phyloP scores from a whole-genome alignment of 805 yeast species.

The Starmerella etchellsii region DNA sequence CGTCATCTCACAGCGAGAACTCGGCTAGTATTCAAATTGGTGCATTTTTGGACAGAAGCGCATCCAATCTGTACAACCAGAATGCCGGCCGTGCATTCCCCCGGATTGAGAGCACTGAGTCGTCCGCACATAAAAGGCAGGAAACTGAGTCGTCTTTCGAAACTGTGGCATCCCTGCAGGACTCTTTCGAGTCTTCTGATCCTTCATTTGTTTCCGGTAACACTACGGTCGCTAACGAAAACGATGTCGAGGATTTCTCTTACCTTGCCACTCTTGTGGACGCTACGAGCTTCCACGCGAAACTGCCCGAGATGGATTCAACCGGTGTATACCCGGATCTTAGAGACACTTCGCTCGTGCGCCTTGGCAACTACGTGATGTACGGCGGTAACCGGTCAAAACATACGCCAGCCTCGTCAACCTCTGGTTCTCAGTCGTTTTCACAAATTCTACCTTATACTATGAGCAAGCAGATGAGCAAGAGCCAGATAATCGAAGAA shows the following conservation, averaged over 20 bases:
- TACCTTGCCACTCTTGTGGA: constrained; percentile 26
- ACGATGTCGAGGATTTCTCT: constrained; percentile 24
- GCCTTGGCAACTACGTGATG: constrained; percentile 23
- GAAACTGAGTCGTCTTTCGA: constrained; percentile 11
- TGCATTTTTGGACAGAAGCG: constrained; percentile 17
- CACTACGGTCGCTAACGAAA: constrained; percentile 14
- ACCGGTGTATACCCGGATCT: constrained; percentile 24
- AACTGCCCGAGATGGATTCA: constrained; percentile 6
- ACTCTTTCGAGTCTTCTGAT: constrained; percentile 2
- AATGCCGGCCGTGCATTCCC: constrained; percentile 21
- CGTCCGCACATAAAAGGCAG: constrained; percentile 3
- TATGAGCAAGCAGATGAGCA: neutral
- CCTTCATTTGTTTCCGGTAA: constrained; percentile 8
- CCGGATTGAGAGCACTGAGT: constrained; percentile 5
- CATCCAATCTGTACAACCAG: constrained; percentile 18
- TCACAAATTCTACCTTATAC: no score
- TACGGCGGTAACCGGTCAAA: neutral
- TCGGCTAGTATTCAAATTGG: constrained; percentile 20
- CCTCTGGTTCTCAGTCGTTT: no score
- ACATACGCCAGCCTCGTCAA: no score
- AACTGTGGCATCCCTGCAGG: constrained; percentile 7
- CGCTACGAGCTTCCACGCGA: constrained; percentile 19
- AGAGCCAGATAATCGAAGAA: neutral
- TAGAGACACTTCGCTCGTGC: constrained; percentile 26
- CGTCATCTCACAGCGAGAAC: neutral